These are phyloP conservation scores for Leccinum uliginosum DNA, from an alignment of 768 basidiomycete species.

Conservation along the genomic window DNA sequence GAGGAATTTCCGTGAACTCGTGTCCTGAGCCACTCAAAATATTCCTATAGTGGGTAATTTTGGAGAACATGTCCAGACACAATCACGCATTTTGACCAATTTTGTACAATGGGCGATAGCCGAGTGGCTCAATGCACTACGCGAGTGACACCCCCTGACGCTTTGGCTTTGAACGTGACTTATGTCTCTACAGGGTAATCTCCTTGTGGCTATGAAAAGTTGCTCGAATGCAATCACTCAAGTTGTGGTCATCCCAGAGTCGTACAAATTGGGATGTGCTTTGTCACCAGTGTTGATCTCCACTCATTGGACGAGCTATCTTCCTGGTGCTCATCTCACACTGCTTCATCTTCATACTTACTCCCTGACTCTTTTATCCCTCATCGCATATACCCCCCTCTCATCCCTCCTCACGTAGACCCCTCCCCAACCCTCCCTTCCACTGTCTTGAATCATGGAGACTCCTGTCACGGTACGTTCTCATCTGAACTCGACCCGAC, in stretches of 20 bases:
- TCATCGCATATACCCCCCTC: too few species aligned
- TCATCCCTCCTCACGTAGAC: too few species aligned
- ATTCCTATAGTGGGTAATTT: constrained; percentile 7
- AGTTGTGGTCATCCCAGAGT: constrained; percentile 2
- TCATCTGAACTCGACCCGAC: neutral
- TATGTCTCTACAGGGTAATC: constrained; percentile 18
- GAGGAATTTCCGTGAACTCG: neutral
- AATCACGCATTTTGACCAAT: constrained; percentile 18
- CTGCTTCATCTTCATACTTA: too few species aligned
- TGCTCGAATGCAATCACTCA: constrained; percentile 24
- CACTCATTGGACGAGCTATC: neutral
- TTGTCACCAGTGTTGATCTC: neutral
- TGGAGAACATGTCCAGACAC: constrained; percentile 14
- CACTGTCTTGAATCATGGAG: neutral
- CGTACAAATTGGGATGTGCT: constrained; percentile 19
- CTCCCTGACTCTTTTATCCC: too few species aligned
- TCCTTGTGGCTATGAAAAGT: constrained; percentile 11
- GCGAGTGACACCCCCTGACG: neutral
- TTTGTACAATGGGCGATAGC: constrained; percentile 10
- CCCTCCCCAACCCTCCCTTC: neutral
- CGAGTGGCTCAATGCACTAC: constrained; percentile 22
- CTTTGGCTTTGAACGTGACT: constrained; percentile 20
- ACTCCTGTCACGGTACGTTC: neutral
- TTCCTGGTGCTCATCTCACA: neutral
- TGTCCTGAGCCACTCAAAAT: constrained; percentile 10